These are phyloP conservation scores for Chlorella ohadii DNA, from an alignment of 139 green algal genomes.

Conservation along the genomic window DNA sequence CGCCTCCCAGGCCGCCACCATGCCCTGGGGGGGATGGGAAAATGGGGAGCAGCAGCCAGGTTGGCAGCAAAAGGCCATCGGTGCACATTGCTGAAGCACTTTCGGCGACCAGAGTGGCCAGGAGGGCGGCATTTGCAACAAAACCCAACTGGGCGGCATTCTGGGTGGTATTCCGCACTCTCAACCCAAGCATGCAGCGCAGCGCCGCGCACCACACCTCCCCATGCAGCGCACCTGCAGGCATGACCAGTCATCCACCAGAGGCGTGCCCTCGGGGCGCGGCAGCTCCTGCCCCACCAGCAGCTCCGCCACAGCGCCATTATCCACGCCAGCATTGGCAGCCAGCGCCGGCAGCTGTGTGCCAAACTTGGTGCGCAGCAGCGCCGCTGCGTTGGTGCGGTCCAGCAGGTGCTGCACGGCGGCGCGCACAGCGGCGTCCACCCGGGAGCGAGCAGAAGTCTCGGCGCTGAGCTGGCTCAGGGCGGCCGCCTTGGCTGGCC, in stretches of 20 bases:
- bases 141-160: no score
- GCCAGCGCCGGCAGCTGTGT: neutral
- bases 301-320: slow-evolving; percentile 1
- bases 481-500: slow-evolving; percentile 22
- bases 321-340: neutral
- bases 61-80: neutral
- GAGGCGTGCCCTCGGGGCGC: slow-evolving; percentile 14
- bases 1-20: slow-evolving; percentile 72
- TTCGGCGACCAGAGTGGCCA: no score
- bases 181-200: neutral
- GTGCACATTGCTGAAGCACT: no score
- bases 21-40: slow-evolving; percentile 35
- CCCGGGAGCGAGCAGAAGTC: slow-evolving; percentile 29
- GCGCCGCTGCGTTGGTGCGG: neutral
- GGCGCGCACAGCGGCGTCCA: slow-evolving; percentile 53
- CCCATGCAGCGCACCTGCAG: slow-evolving; percentile 57
- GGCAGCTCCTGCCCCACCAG: slow-evolving; percentile 25
- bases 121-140: no score
- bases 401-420: slow-evolving; percentile 47
- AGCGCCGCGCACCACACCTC: neutral
- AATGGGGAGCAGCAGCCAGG: neutral
- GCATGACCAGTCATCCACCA: slow-evolving; percentile 94
- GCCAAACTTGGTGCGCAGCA: slow-evolving; percentile 3
- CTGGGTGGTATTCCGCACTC: no score
- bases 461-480: slow-evolving; percentile 52